These are phyloP conservation scores for Mimosa pudica DNA, from an alignment of 306 rosid species.

Conservation along the genomic window DNA sequence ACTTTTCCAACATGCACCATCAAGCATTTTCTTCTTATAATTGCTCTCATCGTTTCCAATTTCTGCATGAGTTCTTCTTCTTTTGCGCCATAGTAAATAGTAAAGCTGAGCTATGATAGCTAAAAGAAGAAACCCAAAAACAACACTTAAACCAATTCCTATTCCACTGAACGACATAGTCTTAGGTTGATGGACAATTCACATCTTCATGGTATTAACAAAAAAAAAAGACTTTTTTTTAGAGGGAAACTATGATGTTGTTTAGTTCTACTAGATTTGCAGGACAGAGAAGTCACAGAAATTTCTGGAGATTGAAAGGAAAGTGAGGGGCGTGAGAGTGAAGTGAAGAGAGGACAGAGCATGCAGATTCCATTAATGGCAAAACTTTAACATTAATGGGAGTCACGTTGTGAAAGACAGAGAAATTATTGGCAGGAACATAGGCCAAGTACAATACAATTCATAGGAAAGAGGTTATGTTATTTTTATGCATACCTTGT, in stretches of 20 bases:
- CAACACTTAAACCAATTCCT: slow-evolving; percentile 66
- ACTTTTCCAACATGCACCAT: slow-evolving; percentile 52
- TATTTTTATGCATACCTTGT: slow-evolving; percentile 32
- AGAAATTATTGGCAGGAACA: slow-evolving; percentile 22
- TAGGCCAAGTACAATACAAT: too few relatives aligned
- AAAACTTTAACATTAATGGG: slow-evolving; percentile 31
- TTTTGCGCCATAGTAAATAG: slow-evolving; percentile 75
- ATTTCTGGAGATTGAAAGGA: neutral
- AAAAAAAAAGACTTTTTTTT: neutral
- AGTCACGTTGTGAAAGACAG: slow-evolving; percentile 34
- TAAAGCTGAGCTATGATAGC: slow-evolving; percentile 72
- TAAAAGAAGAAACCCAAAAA: slow-evolving; percentile 64
- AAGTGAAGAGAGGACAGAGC: slow-evolving; percentile 5
- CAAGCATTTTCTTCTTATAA: slow-evolving; percentile 48
- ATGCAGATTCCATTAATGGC: slow-evolving; percentile 11
- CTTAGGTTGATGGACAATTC: slow-evolving; percentile 36
- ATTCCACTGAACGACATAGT: slow-evolving; percentile 60
- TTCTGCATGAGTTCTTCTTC: slow-evolving; percentile 44
- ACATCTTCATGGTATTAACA: slow-evolving; percentile 36
- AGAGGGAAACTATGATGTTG: neutral
- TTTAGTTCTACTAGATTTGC: neutral
- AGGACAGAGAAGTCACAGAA: neutral
- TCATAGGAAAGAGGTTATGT: too few relatives aligned
- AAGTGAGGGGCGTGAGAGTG: neutral
- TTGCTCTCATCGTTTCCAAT: slow-evolving; percentile 47